Evolutionary conservation across 495 filamentous ascomycete genomes (phyloP), one percentile per base, ranked within the genome.

Genomic region (Glarea lozoyensis): DNA sequence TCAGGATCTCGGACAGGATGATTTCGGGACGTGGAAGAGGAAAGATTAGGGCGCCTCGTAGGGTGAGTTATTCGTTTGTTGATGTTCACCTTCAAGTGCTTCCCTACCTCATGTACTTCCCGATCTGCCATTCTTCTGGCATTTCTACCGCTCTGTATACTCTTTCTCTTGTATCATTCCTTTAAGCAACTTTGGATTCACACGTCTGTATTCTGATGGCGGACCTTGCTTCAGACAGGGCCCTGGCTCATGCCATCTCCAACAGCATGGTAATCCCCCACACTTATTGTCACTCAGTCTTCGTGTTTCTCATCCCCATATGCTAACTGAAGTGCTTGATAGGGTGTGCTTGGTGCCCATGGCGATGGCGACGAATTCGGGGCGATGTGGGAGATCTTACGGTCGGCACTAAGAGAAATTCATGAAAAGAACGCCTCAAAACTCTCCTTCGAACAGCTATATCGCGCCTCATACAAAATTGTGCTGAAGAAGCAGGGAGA

Each of bases 391-490:
- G 64, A 66, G 0, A 71, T 76, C 10, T 72, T 99, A 2, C 68
- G 76, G 1, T 68, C 76, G 3, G 86, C 92, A 7, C 69, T 97
- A 18, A 68, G 60, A 39, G 84, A 93, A 54, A 97, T 99, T 29
- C 87, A 97, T 61, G 86, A 75, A 13, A 90, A 93, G 59, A 89
- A 96, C 60, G 88, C 87, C 41, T 94, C 88, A 10, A 62, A 70
- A 2, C 73, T 99, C 2, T 95, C 90, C 1, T 99, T 94, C 64
- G 93, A 99, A 63, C 82, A 90, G 45, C 76, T 97, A 0, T 99
- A 99, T 63, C 86, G 93, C 27, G 86, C 84, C 37, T 86, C 86
- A n/a, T 99, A 99, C 61, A 85, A 86, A 60, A 82, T 97, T n/a
- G 89, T 96, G 0, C 63, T 95, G 38, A 82, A 82, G 60, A 88